Evolutionary conservation across 768 basidiomycete species (phyloP), one percentile per base, ranked within the genome.

Genomic region (Russula vinacea): DNA sequence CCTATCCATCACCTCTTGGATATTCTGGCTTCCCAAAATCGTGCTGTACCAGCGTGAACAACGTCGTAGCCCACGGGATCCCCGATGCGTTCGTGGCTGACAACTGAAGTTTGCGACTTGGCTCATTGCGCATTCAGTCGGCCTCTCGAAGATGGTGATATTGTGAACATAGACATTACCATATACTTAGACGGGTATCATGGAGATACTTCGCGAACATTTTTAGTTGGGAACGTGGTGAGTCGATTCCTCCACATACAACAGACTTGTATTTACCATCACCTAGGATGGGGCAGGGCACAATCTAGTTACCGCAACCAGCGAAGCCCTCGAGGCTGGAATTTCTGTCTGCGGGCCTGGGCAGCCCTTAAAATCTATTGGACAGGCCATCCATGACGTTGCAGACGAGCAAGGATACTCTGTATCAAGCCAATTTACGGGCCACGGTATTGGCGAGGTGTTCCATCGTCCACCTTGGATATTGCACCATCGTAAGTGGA

Each of bases 401-500:
- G 70, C 84, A 5, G 58, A 66, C 5, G 74, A 73, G 33, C 67
- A 70, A 53, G 79, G 79, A 8, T 91, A 84, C 70, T 87, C 81
- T 1, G 81, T 93, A 16, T 91, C 87, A 33, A 76, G 80, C 7
- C 82, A 88, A 52, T 90, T 94, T 67, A 83, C 83, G 0, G 94
- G 94, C 3, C 94, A 97, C 73, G 93, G 94, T 0, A 94, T 97
- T 53, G 92, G 93, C 9, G 80, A 77, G 10, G 78, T 79, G 8
- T 97, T 97, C 67, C 94, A 97, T 72, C 79, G 83, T 37, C 78
- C 83, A 22, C 94, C 94, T 0, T 94, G 87, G 86, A 90, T 96
- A 68, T 73, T 88, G 22, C 93, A 96, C 72, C 80, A 84, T 66
- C 68, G 92, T 91, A 70, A 62, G 86, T 73, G 26, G 42, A 24